Conservation (phyloP, 2,329 filamentous ascomycete species). For the Lasiodiplodia sp. region DNA sequence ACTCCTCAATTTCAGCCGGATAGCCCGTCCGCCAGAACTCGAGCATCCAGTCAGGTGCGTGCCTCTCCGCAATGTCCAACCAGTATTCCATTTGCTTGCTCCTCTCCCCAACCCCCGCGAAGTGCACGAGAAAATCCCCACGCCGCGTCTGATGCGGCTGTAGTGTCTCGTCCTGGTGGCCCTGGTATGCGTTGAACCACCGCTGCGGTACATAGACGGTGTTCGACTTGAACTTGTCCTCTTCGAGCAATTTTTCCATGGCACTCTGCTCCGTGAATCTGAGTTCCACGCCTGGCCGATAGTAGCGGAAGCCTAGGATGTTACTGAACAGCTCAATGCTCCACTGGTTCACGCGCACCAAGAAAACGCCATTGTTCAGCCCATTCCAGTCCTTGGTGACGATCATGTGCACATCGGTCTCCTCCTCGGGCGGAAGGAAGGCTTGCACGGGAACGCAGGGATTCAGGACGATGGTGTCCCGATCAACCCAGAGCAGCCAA, state of each 20-base stretch:
- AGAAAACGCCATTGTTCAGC: constrained; percentile 53
- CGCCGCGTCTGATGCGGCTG: constrained; percentile 41
- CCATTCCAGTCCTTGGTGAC: constrained; percentile 51
- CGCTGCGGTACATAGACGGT: constrained; percentile 49
- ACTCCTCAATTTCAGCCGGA: constrained; percentile 40
- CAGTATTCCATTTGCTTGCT: constrained; percentile 47
- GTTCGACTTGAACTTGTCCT: constrained; percentile 42
- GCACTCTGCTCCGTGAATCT: constrained; percentile 51
- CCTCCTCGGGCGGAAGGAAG: constrained; percentile 46
- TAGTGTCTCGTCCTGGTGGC: constrained; percentile 47
- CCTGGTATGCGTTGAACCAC: constrained; percentile 55
- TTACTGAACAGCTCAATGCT: constrained; percentile 48
- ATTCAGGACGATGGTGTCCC: constrained; percentile 54
- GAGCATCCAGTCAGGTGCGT: constrained; percentile 50
- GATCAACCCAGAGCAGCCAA: constrained; percentile 55
- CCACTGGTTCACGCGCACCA: constrained; percentile 50
- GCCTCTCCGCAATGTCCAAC: constrained; percentile 46
- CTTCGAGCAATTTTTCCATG: constrained; percentile 48
- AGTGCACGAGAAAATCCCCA: constrained; percentile 53
- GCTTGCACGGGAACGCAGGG: constrained; percentile 50
- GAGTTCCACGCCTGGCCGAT: constrained; percentile 45
- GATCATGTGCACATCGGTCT: constrained; percentile 36
- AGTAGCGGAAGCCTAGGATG: constrained; percentile 50
- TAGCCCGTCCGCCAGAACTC: constrained; percentile 47
- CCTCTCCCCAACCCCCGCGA: constrained; percentile 47